These are phyloP conservation scores for Filosporella fistucella DNA, from an alignment of 495 filamentous ascomycete species.

Conservation along the genomic window DNA sequence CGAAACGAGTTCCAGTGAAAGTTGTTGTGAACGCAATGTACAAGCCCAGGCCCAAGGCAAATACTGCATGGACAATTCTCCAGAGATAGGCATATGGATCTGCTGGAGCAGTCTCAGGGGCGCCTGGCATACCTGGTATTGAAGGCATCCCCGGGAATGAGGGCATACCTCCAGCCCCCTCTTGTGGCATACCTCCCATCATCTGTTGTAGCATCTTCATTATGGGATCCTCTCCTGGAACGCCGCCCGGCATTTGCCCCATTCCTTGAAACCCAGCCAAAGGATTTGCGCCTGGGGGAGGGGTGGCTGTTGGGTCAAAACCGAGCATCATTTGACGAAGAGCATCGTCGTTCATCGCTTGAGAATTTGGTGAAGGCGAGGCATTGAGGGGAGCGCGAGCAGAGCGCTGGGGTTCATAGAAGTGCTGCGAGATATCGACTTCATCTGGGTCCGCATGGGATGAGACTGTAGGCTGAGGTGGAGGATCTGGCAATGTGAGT, in stretches of 20 bases:
- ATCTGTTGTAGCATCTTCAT: slow-evolving; percentile 58
- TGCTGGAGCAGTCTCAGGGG: slow-evolving; percentile 27
- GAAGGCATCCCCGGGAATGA: slow-evolving; percentile 25
- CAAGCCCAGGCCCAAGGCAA: slow-evolving; percentile 64
- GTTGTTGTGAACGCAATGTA: slow-evolving; percentile 64
- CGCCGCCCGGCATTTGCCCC: slow-evolving; percentile 21
- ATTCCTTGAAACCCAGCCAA: slow-evolving; percentile 28
- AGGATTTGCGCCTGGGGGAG: slow-evolving; percentile 29
- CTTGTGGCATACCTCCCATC: slow-evolving; percentile 39
- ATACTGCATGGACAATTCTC: slow-evolving; percentile 71
- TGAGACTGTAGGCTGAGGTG: slow-evolving; percentile 12
- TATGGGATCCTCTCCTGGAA: slow-evolving; percentile 49
- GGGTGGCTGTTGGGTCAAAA: slow-evolving; percentile 34
- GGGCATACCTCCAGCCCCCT: slow-evolving; percentile 30
- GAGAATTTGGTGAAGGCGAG: slow-evolving; percentile 32
- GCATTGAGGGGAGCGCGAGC: slow-evolving; percentile 24
- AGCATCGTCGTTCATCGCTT: slow-evolving; percentile 16
- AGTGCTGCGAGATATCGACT: slow-evolving; percentile 61
- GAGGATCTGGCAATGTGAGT: slow-evolving; percentile 19
- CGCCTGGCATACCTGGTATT: slow-evolving; percentile 22
- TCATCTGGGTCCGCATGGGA: slow-evolving; percentile 61
- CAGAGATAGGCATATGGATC: slow-evolving; percentile 49
- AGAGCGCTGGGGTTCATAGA: slow-evolving; percentile 38
- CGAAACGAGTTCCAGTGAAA: slow-evolving; percentile 53
- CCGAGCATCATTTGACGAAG: slow-evolving; percentile 42